Percentiles rank a stretch among this genome's conserved stretches.
Conservation (phyloP, 1,284 basidiomycete genomes). For the Fereydounia khargensis region DNA sequence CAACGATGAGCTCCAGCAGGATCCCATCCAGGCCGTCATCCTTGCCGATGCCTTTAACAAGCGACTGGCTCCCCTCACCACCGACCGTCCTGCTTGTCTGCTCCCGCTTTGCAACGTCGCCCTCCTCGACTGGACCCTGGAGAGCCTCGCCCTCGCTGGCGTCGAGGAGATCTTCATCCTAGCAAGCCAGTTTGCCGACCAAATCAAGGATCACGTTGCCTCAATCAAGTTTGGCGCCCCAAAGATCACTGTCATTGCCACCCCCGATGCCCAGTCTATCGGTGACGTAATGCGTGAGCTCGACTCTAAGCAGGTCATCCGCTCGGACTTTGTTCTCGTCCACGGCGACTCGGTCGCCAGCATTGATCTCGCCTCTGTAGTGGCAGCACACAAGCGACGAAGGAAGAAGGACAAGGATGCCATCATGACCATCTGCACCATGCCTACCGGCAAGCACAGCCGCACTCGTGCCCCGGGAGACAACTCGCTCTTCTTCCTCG, state of each 20-base stretch:
- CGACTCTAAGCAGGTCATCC: slow-evolving; percentile 81
- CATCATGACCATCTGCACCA: slow-evolving; percentile 73
- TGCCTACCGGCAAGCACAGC: slow-evolving; percentile 18
- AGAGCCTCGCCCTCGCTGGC: slow-evolving; percentile 83
- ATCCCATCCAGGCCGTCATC: slow-evolving; percentile 77
- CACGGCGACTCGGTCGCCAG: slow-evolving; percentile 93
- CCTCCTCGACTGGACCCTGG: slow-evolving; percentile 91
- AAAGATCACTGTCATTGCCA: slow-evolving; percentile 73
- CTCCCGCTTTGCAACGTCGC: slow-evolving; percentile 91
- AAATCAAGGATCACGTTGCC: slow-evolving; percentile 67
- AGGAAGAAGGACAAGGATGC: slow-evolving; percentile 82
- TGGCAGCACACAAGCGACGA: slow-evolving; percentile 82
- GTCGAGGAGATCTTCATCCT: slow-evolving; percentile 95
- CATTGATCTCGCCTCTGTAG: slow-evolving; percentile 82
- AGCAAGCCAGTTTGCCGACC: slow-evolving; percentile 61
- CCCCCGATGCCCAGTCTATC: slow-evolving; percentile 81
- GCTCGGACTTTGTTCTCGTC: slow-evolving; percentile 74
- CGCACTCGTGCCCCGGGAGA: slow-evolving; percentile 35
- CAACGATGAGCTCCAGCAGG: slow-evolving; percentile 47
- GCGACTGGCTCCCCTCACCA: slow-evolving; percentile 81
- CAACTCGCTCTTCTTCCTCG: slow-evolving; percentile 41
- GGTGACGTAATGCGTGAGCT: slow-evolving; percentile 96
- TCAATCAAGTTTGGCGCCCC: slow-evolving; percentile 64
- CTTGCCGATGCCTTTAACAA: slow-evolving; percentile 94
- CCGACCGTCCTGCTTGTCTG: slow-evolving; percentile 64